Percentiles rank a stretch among this genome's conserved stretches.
Evolutionary conservation across 441 rosid species (phyloP).

Genomic region (Corymbia calophylla): DNA sequence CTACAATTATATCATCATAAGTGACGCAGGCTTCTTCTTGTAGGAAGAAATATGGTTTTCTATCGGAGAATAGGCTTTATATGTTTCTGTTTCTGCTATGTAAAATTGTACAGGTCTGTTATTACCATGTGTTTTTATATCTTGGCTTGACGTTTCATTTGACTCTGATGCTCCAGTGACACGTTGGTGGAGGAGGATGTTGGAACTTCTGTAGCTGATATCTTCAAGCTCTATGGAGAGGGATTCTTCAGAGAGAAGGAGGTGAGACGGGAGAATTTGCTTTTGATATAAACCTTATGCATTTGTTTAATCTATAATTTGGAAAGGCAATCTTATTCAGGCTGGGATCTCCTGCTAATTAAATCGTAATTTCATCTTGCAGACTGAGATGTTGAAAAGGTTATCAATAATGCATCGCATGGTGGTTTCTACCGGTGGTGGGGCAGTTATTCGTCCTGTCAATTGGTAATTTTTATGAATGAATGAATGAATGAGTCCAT

Average conservation of each 20-base stretch:
- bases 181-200: constrained; percentile 50
- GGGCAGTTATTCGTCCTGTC: constrained; percentile 62
- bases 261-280: constrained; percentile 27
- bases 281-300: neutral
- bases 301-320: neutral
- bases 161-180: constrained; percentile 42
- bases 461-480: constrained; percentile 44
- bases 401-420: constrained; percentile 43
- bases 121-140: neutral
- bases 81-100: neutral
- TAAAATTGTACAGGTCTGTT: neutral
- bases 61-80: neutral
- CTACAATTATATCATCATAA: neutral
- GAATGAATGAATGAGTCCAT: neutral
- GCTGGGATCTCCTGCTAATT: neutral
- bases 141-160: neutral
- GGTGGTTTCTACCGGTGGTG: constrained; percentile 96
- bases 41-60: neutral
- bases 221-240: constrained; percentile 77
- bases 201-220: constrained; percentile 73
- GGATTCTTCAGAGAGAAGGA: constrained; percentile 75
- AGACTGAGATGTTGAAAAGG: constrained; percentile 61
- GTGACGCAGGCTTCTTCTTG: neutral
- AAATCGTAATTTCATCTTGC: neutral
- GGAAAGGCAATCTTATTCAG: neutral